These are phyloP conservation scores for Cucurbita argyrosperma DNA, from an alignment of 306 rosid genomes.

Conservation along the genomic window DNA sequence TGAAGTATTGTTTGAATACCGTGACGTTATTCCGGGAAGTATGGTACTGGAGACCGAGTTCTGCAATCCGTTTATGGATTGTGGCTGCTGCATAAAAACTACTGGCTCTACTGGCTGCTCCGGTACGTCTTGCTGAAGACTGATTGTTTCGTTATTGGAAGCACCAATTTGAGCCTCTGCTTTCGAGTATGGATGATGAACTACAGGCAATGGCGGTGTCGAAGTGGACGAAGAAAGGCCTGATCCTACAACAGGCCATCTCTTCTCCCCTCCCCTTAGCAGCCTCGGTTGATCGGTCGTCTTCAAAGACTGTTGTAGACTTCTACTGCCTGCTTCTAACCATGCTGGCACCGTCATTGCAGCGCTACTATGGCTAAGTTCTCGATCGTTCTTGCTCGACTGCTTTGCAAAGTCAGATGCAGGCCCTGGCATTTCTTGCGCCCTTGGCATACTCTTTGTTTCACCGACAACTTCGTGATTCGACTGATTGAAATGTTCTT, in stretches of 20 bases:
- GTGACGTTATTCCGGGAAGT: constrained; percentile 74
- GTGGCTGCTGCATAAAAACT: constrained; percentile 73
- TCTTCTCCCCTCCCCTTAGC: constrained; percentile 79
- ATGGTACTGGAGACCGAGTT: constrained; percentile 45
- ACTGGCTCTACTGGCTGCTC: constrained; percentile 25
- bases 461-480: constrained; percentile 28
- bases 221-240: constrained; percentile 52
- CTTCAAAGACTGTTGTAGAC: constrained; percentile 43
- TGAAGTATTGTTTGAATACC: constrained; percentile 46
- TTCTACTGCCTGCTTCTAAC: constrained; percentile 49
- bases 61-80: constrained; percentile 50
- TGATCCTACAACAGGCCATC: constrained; percentile 50
- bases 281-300: constrained; percentile 41
- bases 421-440: constrained; percentile 37
- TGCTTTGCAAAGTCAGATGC: constrained; percentile 29
- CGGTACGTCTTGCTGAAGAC: constrained; percentile 42
- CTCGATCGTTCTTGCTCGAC: constrained; percentile 50
- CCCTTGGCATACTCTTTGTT: constrained; percentile 38
- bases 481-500: constrained; percentile 62
- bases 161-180: constrained; percentile 43
- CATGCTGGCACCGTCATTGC: constrained; percentile 32
- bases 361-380: constrained; percentile 56
- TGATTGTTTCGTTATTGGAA: constrained; percentile 43
- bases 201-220: constrained; percentile 24
- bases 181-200: constrained; percentile 11